These are phyloP conservation scores for Leishmania mexicana DNA, from an alignment of 208 protist species.

Conservation along the genomic window DNA sequence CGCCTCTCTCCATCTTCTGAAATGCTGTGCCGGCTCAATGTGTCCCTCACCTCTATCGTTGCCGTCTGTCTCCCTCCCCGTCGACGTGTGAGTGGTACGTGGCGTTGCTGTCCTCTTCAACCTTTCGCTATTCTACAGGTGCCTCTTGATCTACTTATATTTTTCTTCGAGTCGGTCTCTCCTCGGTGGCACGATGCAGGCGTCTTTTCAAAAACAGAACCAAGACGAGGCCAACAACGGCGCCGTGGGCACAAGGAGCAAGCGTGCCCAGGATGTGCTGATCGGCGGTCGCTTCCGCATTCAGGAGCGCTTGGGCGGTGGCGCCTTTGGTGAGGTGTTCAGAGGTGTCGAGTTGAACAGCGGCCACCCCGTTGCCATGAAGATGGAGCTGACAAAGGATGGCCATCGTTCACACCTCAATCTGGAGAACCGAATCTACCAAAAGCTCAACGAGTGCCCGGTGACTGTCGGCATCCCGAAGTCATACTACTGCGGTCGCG, in stretches of 20 bases:
- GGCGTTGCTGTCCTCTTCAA: background rate
- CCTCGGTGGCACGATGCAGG: slow-evolving; percentile 18
- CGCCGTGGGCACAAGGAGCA: background rate
- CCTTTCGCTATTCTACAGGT: background rate
- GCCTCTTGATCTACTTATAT: background rate
- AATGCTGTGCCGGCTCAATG: background rate
- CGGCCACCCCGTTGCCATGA: slow-evolving; percentile 73
- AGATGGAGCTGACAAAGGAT: slow-evolving; percentile 75
- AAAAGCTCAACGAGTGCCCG: slow-evolving; percentile 59
- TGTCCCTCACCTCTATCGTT: background rate
- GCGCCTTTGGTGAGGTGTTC: slow-evolving; percentile 99
- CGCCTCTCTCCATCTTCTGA: background rate
- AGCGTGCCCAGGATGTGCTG: slow-evolving; percentile 47
- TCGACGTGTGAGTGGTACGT: background rate
- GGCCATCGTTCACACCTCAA: slow-evolving; percentile 67
- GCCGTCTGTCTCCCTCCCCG: background rate
- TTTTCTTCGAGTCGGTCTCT: background rate
- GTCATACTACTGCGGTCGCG: slow-evolving; percentile 95
- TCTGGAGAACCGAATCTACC: slow-evolving; percentile 83
- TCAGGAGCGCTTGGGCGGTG: slow-evolving; percentile 94
- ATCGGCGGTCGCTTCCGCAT: slow-evolving; percentile 93
- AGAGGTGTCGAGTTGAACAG: slow-evolving; percentile 68
- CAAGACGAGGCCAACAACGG: background rate
- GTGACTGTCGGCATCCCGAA: slow-evolving; percentile 94
- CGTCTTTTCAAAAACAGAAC: background rate